Percentiles rank a stretch among this genome's conserved stretches.
Conservation (phyloP, 202 grass and related monocot species). For the Digitaria exilis region DNA sequence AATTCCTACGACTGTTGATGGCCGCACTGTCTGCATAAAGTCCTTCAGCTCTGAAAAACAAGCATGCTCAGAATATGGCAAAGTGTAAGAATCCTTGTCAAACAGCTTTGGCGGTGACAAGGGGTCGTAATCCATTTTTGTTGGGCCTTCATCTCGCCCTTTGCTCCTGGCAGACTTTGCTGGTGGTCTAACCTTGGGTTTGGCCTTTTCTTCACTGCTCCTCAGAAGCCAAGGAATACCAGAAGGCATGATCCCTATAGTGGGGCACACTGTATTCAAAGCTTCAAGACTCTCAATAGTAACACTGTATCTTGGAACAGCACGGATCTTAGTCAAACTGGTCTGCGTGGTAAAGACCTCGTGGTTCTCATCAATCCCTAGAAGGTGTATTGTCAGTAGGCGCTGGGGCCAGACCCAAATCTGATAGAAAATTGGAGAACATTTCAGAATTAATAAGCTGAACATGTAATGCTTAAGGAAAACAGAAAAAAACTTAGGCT, state of each 20-base stretch:
- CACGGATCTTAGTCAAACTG: constrained; percentile 66
- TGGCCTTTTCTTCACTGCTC: constrained; percentile 12
- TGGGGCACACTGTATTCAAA: constrained; percentile 74
- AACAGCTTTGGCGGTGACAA: constrained; percentile 53
- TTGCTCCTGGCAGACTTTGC: constrained; percentile 31
- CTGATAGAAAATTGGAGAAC: constrained; percentile 34
- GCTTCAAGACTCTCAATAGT: constrained; percentile 70
- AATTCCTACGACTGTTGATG: constrained; percentile 60
- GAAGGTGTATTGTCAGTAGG: constrained; percentile 75
- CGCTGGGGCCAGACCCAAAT: constrained; percentile 94
- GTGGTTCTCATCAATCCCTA: constrained; percentile 60
- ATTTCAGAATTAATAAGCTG: neutral
- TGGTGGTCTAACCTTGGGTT: constrained; percentile 3
- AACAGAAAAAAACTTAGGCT: neutral
- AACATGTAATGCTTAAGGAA: neutral
- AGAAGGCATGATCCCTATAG: constrained; percentile 86
- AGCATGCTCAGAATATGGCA: constrained; percentile 87
- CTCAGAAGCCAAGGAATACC: constrained; percentile 65
- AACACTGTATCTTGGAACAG: constrained; percentile 79
- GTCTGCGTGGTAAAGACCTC: constrained; percentile 85
- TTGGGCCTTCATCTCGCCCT: constrained; percentile 10
- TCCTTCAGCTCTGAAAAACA: constrained; percentile 73
- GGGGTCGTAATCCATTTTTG: constrained; percentile 37
- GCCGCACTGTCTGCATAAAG: constrained; percentile 61
- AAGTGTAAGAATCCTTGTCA: constrained; percentile 62